Base-by-base conservation (phyloP, 495 filamentous ascomycete genomes). In the Penicillium taxi region DNA sequence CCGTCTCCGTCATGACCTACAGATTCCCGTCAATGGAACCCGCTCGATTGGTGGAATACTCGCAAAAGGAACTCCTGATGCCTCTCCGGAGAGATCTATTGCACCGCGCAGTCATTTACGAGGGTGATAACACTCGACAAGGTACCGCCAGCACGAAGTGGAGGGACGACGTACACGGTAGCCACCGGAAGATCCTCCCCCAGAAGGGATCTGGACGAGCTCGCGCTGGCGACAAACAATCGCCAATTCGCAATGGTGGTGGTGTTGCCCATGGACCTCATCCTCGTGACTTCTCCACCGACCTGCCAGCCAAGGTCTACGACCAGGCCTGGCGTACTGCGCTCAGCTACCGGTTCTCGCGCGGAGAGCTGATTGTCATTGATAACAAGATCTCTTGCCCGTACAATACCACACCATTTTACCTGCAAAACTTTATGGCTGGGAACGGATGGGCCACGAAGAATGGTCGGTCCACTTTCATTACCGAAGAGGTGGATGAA, bases 311-410 rank as follows among this genome's bases (percentile, higher is more conserved):
- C 47, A 95, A 96, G 71, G 79, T 95, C 31, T 99, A 99, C 63
- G 89, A 96, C 57, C 63, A 93, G 51, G 93, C 93, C 8, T 96
- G 87, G 87, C 78, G 93, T 53, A 96, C 82, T 22, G 93, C 93
- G 1, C 72, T 99, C 37, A 88, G 82, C 46, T 94, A 94, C 63
- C 77, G 93, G 27, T 96, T 88, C 63, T 66, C 74, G 39, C 79
- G 81, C 39, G 89, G 86, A 12, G 83, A 96, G 67, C 63, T 99
- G 58, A 67, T 96, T 31, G 75, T 96, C 30, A 74, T 91, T 45
- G 79, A 87, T 42, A 80, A 82, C 45, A 67, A 72, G 21, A 70
- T 84, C 45, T 77, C 84, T 25, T 64, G 93, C 9, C 62, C 67
- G 8, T 47, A 63, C 22, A 49, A 64, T 4, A 67, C 80, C 32